Evolutionary conservation across 1,284 basidiomycete genomes (phyloP).

Genomic region (Puccinia hordei): DNA sequence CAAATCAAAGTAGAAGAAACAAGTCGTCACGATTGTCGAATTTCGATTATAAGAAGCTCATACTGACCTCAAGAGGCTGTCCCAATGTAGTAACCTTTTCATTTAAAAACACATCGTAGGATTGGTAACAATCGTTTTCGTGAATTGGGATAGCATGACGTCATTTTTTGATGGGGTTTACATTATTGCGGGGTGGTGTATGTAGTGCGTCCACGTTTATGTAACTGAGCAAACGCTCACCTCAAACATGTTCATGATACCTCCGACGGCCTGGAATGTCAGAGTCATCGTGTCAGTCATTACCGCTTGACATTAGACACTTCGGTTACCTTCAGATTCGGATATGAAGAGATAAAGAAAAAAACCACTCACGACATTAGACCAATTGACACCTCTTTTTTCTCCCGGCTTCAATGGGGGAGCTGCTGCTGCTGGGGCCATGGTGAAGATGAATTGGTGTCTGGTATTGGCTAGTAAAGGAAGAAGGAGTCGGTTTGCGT

Average conservation of each 20-base stretch:
- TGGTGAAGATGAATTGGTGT: background rate
- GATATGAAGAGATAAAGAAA: no score
- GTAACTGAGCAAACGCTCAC: background rate
- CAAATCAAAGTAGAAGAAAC: background rate
- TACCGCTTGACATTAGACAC: background rate
- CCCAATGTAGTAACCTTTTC: slow-evolving; percentile 83
- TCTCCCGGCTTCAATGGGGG: slow-evolving; percentile 30
- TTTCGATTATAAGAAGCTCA: background rate
- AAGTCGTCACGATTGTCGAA: background rate
- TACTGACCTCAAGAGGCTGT: slow-evolving; percentile 81
- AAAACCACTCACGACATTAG: slow-evolving; percentile 84
- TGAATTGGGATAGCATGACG: background rate
- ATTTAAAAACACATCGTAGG: background rate
- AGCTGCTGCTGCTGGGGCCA: slow-evolving; percentile 48
- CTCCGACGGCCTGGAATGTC: slow-evolving; percentile 63
- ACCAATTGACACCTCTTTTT: slow-evolving; percentile 88
- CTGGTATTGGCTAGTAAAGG: no score
- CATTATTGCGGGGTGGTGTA: background rate
- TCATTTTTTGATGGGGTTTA: background rate
- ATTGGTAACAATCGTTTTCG: background rate
- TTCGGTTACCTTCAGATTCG: background rate
- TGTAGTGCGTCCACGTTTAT: background rate
- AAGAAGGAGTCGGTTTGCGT: no score
- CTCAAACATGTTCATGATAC: slow-evolving; percentile 70
- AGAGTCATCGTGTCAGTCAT: background rate